These are phyloP conservation scores for Telopea speciosissima DNA, from an alignment of 177 flowering plant species.

Conservation along the genomic window DNA sequence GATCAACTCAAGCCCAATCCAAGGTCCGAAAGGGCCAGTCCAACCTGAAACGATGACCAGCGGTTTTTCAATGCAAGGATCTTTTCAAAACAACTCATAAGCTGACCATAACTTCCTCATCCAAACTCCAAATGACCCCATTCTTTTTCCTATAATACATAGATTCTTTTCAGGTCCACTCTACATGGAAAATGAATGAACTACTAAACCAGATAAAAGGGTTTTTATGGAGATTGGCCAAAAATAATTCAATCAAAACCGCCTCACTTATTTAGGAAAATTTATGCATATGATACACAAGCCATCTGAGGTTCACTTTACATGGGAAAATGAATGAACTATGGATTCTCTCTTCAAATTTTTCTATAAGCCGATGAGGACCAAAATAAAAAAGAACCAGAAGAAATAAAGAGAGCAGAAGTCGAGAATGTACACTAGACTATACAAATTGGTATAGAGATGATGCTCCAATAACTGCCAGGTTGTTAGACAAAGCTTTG, in stretches of 20 bases:
- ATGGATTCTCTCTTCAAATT: background rate
- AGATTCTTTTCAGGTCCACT: too few species aligned
- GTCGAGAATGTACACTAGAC: constrained; percentile 30
- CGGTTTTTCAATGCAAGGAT: too few species aligned
- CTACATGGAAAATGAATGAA: too few species aligned
- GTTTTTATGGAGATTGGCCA: too few species aligned
- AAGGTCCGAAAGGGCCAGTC: too few species aligned
- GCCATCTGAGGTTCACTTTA: constrained; percentile 7
- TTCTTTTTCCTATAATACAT: too few species aligned
- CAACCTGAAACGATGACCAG: too few species aligned
- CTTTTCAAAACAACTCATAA: too few species aligned
- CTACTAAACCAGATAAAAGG: too few species aligned
- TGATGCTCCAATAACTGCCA: background rate
- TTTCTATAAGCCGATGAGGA: constrained; percentile 1
- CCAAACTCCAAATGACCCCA: too few species aligned
- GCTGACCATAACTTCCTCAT: too few species aligned
- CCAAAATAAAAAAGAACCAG: background rate
- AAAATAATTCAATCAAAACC: constrained; percentile 10
- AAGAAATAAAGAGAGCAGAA: background rate
- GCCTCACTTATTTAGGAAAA: constrained; percentile 13
- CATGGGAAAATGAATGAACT: constrained; percentile 3
- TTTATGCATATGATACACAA: constrained; percentile 11
- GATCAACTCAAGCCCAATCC: too few species aligned
- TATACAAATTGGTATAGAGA: constrained; percentile 21
- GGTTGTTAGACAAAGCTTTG: background rate